Evolutionary conservation across 1,284 basidiomycete genomes (phyloP).

Genomic region (Paramarasmius palmivorus): DNA sequence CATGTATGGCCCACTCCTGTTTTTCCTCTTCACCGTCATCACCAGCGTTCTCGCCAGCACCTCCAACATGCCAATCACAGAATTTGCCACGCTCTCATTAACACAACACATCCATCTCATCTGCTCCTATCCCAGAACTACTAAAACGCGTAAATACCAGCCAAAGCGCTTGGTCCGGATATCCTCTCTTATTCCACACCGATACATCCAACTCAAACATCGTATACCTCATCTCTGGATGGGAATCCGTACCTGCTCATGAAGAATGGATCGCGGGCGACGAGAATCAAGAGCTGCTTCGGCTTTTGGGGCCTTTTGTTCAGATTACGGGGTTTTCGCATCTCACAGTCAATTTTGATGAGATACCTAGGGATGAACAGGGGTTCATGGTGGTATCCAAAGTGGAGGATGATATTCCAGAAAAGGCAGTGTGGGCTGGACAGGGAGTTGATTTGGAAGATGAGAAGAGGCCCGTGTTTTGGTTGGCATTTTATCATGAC

Average conservation of each 20-base stretch:
- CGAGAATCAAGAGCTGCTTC: conserved; percentile 38
- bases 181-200: conserved; percentile 38
- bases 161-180: conserved; percentile 41
- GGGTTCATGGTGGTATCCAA: conserved; percentile 6
- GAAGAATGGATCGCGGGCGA: conserved; percentile 42
- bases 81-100: conserved; percentile 34
- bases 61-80: conserved; percentile 36
- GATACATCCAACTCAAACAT: conserved; percentile 20
- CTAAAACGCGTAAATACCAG: conserved; percentile 27
- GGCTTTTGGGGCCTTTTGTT: conserved; percentile 28
- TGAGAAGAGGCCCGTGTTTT: background rate
- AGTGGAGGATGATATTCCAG: background rate
- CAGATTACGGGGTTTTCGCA: conserved; percentile 39
- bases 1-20: too few species aligned
- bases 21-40: too few species aligned
- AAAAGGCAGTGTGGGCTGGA: background rate
- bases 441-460: conserved; percentile 7
- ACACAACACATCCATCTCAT: conserved; percentile 23
- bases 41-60: background rate
- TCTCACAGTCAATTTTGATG: conserved; percentile 36
- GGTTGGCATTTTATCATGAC: background rate
- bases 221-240: conserved; percentile 45
- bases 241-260: conserved; percentile 41
- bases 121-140: conserved; percentile 22
- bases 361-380: conserved; percentile 23